These are phyloP conservation scores for Castanea mollissima DNA, from an alignment of 306 rosid genomes.

Conservation along the genomic window DNA sequence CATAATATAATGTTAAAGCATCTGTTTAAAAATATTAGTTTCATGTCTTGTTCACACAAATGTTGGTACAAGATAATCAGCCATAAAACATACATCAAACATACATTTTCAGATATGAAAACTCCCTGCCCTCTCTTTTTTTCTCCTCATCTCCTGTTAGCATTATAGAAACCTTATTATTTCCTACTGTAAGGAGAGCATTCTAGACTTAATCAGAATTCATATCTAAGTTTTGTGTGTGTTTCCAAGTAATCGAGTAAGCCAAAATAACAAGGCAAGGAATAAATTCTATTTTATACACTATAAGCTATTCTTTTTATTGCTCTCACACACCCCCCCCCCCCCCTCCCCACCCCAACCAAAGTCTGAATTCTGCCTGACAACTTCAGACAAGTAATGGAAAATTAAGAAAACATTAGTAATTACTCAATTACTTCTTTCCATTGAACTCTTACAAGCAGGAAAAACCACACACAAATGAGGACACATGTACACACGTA, in stretches of 20 bases:
- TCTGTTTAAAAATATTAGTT: not conserved
- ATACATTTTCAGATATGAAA: not conserved
- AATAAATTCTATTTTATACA: not conserved
- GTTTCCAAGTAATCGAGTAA: not conserved
- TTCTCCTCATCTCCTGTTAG: not conserved
- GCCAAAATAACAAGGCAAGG: not conserved
- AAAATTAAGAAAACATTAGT: not conserved
- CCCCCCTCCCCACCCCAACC: too few species aligned
- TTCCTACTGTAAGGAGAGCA: not conserved
- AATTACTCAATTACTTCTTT: not conserved
- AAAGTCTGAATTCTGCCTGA: not conserved
- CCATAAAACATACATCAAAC: not conserved
- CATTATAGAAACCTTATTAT: not conserved
- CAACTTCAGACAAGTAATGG: not conserved
- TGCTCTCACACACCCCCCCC: not conserved
- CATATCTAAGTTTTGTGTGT: not conserved
- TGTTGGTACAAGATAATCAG: not conserved
- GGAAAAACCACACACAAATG: not conserved
- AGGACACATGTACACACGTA: not conserved
- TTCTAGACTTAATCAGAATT: not conserved
- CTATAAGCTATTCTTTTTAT: not conserved
- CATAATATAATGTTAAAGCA: not conserved
- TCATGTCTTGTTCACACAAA: not conserved
- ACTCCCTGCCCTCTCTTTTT: too few species aligned
- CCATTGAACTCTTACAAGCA: not conserved